Base-by-base conservation (phyloP, 805 yeast species). In the Saturnispora diversa region DNA sequence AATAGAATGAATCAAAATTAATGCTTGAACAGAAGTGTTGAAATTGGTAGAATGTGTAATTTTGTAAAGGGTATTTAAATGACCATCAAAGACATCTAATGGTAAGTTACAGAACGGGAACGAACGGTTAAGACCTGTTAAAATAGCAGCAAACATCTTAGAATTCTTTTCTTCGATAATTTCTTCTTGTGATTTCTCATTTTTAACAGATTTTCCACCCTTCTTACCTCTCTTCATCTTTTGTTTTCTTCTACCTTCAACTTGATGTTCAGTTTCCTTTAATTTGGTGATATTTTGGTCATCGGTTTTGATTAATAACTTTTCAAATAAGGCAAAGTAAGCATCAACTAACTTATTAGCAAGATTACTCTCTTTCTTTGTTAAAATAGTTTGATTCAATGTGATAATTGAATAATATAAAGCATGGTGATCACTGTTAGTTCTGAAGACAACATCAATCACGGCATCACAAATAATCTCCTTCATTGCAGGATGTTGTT, bases 401-500 rank as follows among this genome's bases (percentile, higher is more conserved):
- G 97, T 84, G 49, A 88, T 74, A 5, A 86, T 75, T 3, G 96
- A 75, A 59, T 88, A 92, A 59, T 92, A 92, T 45, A 83, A 77
- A 6, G 95, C 77, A 55, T 87, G 94, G 60, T 86, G 84, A 45
- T 86, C 97, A 26, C 78, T 78, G 44, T 72, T 72, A 37, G 78
- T 74, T 53, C 84, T 76, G 61, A 85, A 80, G 24, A 86, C 68
- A 38, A 81, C 72, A 58, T 92, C 97, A 37, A 84, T 74, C 28
- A 90, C 81, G 5, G 92, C 68, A 46, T 85, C 85, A 30, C 81
- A 73, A 29, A 92, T 69, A 43, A 90, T 76, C 39, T 74, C 65
- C 60, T 87, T 90, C 97, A 92, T 92, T 37, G 92, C 92, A 15
- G 98, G 98, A 59, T 92, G 98, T 4, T 79, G 81, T 59, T 85